Evolutionary conservation across 106 monocot species (phyloP).

Genomic region (Ottelia alismoides): DNA sequence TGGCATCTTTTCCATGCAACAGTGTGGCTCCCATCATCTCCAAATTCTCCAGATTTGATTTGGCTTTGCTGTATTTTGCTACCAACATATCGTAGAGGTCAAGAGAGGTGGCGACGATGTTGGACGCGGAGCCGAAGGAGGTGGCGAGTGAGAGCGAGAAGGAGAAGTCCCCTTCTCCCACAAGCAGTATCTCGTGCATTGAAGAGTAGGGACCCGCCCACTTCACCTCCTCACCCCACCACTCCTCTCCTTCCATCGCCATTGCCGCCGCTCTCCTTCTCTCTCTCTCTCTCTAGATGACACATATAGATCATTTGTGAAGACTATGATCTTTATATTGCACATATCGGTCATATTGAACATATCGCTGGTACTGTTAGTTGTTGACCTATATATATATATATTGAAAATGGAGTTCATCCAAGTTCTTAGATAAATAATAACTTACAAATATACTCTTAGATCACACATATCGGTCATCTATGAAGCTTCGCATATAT

Average conservation of each 20-base stretch:
- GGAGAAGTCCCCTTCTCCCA: constrained; percentile 12
- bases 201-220: constrained; percentile 1
- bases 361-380: too few species aligned
- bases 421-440: too few species aligned
- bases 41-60: not conserved
- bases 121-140: constrained; percentile 8
- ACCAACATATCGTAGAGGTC: not conserved
- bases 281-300: too few species aligned
- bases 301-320: too few species aligned
- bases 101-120: constrained; percentile 9
- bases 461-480: too few species aligned
- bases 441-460: too few species aligned
- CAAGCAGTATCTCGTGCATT: constrained; percentile 6
- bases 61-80: not conserved
- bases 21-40: not conserved
- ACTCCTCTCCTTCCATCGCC: not conserved
- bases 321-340: too few species aligned
- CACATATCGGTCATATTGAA: too few species aligned
- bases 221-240: constrained; percentile 1
- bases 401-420: too few species aligned
- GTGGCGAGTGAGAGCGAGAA: constrained; percentile 5
- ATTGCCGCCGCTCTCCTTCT: too few species aligned
- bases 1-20: not conserved
- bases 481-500: too few species aligned
- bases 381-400: too few species aligned